These are phyloP conservation scores for Triglochin maritima DNA, from an alignment of 106 monocot genomes.

Conservation along the genomic window DNA sequence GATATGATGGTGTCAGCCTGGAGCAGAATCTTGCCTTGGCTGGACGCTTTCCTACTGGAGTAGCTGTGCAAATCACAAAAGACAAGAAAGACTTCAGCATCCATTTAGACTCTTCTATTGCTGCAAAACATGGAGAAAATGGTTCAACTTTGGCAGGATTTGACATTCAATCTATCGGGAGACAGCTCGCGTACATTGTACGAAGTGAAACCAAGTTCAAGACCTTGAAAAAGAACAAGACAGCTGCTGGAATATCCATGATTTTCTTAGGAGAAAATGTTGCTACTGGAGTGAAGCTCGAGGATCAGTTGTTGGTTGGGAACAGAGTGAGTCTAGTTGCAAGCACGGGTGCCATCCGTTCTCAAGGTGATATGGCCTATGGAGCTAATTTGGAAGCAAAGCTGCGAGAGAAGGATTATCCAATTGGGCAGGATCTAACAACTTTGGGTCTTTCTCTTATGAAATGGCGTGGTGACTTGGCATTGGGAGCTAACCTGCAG, in stretches of 20 bases:
- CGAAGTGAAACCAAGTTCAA: constrained; percentile 79
- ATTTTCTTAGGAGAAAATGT: constrained; percentile 85
- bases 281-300: constrained; percentile 71
- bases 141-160: constrained; percentile 77
- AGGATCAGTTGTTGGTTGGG: constrained; percentile 69
- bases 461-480: constrained; percentile 81
- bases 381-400: constrained; percentile 86
- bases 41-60: constrained; percentile 39
- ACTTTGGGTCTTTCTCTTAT: constrained; percentile 82
- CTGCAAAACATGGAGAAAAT: constrained; percentile 76
- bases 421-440: constrained; percentile 59
- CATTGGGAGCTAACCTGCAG: constrained; percentile 88
- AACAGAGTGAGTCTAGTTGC: constrained; percentile 51
- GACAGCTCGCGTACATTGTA: constrained; percentile 68
- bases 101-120: constrained; percentile 67
- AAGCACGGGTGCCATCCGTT: constrained; percentile 71
- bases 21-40: constrained; percentile 69
- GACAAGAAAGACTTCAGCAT: constrained; percentile 93
- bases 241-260: constrained; percentile 61
- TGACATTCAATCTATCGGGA: constrained; percentile 75
- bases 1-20: constrained; percentile 84
- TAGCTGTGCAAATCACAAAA: constrained; percentile 79
- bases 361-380: constrained; percentile 72
- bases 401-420: constrained; percentile 68
- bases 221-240: constrained; percentile 78